phyloP scores from a whole-genome alignment of 108 stramenopile genomes.

The Ochromonas danica region DNA sequence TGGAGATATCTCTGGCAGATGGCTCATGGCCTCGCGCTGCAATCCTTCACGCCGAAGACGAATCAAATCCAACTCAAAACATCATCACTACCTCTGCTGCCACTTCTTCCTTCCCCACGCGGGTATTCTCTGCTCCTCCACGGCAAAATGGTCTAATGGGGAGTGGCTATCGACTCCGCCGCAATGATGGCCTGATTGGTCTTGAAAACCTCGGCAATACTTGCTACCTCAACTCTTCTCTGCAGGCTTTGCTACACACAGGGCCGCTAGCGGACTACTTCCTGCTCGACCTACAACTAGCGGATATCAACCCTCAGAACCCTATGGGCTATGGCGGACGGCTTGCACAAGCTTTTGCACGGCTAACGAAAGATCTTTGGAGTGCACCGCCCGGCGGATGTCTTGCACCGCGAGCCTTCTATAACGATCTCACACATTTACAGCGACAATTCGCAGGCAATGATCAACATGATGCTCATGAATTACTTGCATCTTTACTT shows the following conservation, averaged over 20 bases:
- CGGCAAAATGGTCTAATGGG: too few relatives aligned
- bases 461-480: conserved; percentile 93
- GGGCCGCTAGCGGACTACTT: conserved; percentile 80
- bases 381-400: background rate
- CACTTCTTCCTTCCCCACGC: too few relatives aligned
- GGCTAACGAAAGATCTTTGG: conserved; percentile 76
- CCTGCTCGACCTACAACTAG: conserved; percentile 68
- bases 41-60: too few relatives aligned
- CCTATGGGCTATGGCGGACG: conserved; percentile 81
- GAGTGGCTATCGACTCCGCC: background rate
- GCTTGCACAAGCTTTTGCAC: conserved; percentile 82
- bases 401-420: conserved; percentile 49
- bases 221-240: conserved; percentile 87
- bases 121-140: too few relatives aligned
- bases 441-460: conserved; percentile 81
- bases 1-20: conserved; percentile 47
- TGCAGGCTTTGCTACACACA: conserved; percentile 85
- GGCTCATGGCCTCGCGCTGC: conserved; percentile 50
- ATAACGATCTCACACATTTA: conserved; percentile 66
- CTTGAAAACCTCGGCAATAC: conserved; percentile 70
- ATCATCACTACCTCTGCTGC: too few relatives aligned
- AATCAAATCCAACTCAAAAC: too few relatives aligned
- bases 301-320: conserved; percentile 87
- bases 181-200: background rate
- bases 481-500: conserved; percentile 45